These are phyloP conservation scores for Puccinellia tenuiflora DNA, from an alignment of 176 grass and related monocot species.

Conservation along the genomic window DNA sequence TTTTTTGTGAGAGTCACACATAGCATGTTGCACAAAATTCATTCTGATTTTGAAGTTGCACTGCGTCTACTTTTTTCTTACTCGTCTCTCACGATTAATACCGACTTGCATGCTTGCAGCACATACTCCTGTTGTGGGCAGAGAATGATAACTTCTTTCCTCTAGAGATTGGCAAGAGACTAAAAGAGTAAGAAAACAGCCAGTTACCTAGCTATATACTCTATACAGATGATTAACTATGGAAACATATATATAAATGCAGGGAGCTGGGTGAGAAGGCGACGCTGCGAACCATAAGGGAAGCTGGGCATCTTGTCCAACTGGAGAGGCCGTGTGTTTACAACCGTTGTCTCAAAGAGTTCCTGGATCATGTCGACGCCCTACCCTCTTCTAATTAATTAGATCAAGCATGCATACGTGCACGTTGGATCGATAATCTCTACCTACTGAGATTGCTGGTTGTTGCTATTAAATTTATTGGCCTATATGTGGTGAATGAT, in stretches of 20 bases:
- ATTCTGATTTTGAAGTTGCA: background rate
- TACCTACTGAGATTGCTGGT: background rate
- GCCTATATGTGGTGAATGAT: no score
- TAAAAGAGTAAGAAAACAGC: slow-evolving; percentile 54
- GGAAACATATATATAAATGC: background rate
- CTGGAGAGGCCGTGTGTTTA: slow-evolving; percentile 56
- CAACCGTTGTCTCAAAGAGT: slow-evolving; percentile 40
- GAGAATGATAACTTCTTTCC: slow-evolving; percentile 59
- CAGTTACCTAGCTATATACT: background rate
- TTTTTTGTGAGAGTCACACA: background rate
- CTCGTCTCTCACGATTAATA: background rate
- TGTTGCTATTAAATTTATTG: no score
- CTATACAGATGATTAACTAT: background rate
- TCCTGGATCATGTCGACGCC: slow-evolving; percentile 17
- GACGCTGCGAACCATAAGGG: slow-evolving; percentile 40
- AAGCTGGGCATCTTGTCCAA: slow-evolving; percentile 51
- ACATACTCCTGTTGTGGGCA: slow-evolving; percentile 51
- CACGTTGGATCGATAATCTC: background rate
- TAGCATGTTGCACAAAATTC: background rate
- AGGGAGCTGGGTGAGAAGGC: slow-evolving; percentile 59
- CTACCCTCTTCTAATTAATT: background rate
- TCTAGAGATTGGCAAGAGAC: slow-evolving; percentile 30
- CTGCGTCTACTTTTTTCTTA: background rate
- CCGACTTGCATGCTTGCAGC: slow-evolving; percentile 19
- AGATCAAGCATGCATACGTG: background rate